phyloP scores from a whole-genome alignment of 306 rosid genomes.

The Glycine soja region DNA sequence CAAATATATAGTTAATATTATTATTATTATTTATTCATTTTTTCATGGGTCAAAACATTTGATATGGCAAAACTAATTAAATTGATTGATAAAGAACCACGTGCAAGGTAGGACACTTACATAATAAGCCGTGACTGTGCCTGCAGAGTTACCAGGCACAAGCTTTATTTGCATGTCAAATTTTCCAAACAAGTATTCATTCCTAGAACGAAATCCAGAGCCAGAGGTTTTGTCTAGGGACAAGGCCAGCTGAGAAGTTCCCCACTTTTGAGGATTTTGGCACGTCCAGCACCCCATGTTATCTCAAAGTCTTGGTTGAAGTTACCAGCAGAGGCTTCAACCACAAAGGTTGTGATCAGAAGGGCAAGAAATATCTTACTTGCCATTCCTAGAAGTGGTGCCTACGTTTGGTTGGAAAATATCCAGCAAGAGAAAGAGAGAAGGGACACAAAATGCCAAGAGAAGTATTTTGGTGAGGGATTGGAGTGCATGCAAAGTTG shows the following conservation, averaged over 20 bases:
- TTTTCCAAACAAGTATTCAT: slow-evolving; percentile 66
- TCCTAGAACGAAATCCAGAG: slow-evolving; percentile 57
- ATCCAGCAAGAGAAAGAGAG: slow-evolving; percentile 14
- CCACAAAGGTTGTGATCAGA: slow-evolving; percentile 14
- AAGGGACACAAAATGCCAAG: not conserved
- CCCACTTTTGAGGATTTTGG: slow-evolving; percentile 52
- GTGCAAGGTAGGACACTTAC: slow-evolving; percentile 40
- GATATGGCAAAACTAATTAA: slow-evolving; percentile 1
- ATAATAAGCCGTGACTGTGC: slow-evolving; percentile 67
- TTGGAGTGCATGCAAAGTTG: slow-evolving; percentile 49
- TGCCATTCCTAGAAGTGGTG: slow-evolving; percentile 41
- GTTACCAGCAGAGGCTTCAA: slow-evolving; percentile 50
- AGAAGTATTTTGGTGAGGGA: slow-evolving; percentile 32
- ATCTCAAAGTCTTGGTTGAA: slow-evolving; percentile 63
- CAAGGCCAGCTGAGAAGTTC: slow-evolving; percentile 54
- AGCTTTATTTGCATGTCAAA: slow-evolving; percentile 74
- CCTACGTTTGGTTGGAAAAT: slow-evolving; percentile 12
- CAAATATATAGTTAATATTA: slow-evolving; percentile 4
- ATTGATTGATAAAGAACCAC: too few species aligned
- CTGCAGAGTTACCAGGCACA: slow-evolving; percentile 75
- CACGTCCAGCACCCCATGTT: slow-evolving; percentile 74
- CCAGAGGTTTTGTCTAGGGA: slow-evolving; percentile 65
- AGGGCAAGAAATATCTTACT: slow-evolving; percentile 24
- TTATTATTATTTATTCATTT: not conserved
- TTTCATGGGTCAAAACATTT: not conserved